Evolutionary conservation across 768 basidiomycete species (phyloP).

Genomic region (Russula sp.): DNA sequence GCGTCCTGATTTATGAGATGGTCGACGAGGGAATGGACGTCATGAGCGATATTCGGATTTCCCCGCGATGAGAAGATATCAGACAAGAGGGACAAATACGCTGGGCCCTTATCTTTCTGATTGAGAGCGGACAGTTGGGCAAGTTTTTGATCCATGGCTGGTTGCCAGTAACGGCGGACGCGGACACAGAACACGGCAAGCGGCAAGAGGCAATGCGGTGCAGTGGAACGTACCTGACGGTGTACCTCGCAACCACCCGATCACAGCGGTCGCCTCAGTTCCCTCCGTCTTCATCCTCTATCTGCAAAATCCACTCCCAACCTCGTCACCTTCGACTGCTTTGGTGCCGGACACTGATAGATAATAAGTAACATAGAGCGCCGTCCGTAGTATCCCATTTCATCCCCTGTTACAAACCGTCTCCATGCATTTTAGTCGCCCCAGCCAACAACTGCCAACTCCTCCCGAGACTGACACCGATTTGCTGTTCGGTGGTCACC

Average conservation of each 20-base stretch:
- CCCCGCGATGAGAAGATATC: slow-evolving; percentile 52
- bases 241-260: slow-evolving; percentile 10
- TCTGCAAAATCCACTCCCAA: neutral
- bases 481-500: neutral
- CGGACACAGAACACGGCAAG: too few species aligned
- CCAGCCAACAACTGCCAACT: slow-evolving; percentile 21
- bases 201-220: neutral
- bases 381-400: neutral
- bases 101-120: slow-evolving; percentile 82
- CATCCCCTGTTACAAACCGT: slow-evolving; percentile 32
- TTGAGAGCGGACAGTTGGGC: slow-evolving; percentile 51
- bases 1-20: slow-evolving; percentile 76
- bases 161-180: neutral
- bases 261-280: neutral
- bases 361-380: neutral
- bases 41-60: slow-evolving; percentile 37
- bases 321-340: neutral
- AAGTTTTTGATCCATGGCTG: slow-evolving; percentile 58
- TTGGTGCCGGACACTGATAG: slow-evolving; percentile 12
- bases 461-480: slow-evolving; percentile 37
- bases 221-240: neutral
- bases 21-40: slow-evolving; percentile 68
- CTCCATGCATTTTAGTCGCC: slow-evolving; percentile 35
- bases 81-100: slow-evolving; percentile 61
- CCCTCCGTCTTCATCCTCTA: neutral